These are phyloP conservation scores for Hymenotorrendiella dingleyae DNA, from an alignment of 2,329 filamentous ascomycete genomes.

Conservation along the genomic window DNA sequence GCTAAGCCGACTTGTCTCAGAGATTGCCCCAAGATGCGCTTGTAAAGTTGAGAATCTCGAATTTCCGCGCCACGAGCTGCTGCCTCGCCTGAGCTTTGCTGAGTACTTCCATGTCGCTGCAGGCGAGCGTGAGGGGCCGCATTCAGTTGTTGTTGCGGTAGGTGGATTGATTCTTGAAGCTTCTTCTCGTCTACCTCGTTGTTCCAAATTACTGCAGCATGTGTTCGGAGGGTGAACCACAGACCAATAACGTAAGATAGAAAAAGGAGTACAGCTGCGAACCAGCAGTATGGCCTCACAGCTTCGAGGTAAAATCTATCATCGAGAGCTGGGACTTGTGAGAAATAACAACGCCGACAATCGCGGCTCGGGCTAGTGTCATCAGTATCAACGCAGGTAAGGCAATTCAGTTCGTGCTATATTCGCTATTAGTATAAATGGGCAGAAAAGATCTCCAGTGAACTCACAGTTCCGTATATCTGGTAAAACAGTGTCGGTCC, in stretches of 20 bases:
- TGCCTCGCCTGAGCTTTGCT: slow-evolving; percentile 16
- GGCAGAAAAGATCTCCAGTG: not conserved
- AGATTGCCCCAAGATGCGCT: slow-evolving; percentile 86
- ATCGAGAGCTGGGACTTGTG: slow-evolving; percentile 74
- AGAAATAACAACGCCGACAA: slow-evolving; percentile 91
- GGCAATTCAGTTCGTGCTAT: slow-evolving; percentile 85
- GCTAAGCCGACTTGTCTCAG: slow-evolving; percentile 73
- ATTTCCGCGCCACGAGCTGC: slow-evolving; percentile 51
- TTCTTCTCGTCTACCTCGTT: slow-evolving; percentile 75
- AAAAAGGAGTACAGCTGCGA: slow-evolving; percentile 79
- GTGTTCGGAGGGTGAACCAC: slow-evolving; percentile 91
- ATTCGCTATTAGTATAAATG: slow-evolving; percentile 31
- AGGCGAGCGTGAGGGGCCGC: slow-evolving; percentile 19
- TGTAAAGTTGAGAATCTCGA: slow-evolving; percentile 83
- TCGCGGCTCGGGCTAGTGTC: slow-evolving; percentile 49
- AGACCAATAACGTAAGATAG: slow-evolving; percentile 89
- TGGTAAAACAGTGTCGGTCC: slow-evolving; percentile 96
- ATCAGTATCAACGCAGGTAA: slow-evolving; percentile 49
- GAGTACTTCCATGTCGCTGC: slow-evolving; percentile 22
- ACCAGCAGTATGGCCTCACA: slow-evolving; percentile 88
- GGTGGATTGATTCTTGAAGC: slow-evolving; percentile 42
- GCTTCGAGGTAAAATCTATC: slow-evolving; percentile 88
- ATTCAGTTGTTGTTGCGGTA: slow-evolving; percentile 23
- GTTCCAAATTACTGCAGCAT: slow-evolving; percentile 96
- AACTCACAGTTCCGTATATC: slow-evolving; percentile 81